Evolutionary conservation across 176 grass and related monocot genomes (phyloP).

Genomic region (Ampelocalamus luodianensis): DNA sequence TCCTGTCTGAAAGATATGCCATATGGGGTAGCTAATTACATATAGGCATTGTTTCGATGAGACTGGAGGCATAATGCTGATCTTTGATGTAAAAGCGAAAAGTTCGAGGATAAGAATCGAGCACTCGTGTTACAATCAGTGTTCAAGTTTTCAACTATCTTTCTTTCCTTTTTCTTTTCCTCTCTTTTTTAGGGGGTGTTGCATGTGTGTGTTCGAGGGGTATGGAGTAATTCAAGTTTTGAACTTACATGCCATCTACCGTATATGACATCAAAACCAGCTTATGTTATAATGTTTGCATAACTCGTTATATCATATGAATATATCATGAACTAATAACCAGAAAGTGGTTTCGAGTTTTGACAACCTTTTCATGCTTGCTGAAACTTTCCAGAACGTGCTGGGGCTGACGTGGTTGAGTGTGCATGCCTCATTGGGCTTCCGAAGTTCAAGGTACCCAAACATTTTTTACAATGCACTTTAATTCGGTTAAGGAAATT

Average conservation of each 20-base stretch:
- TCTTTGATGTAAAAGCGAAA: conserved; percentile 38
- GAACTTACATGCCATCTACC: neutral
- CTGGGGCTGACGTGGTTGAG: conserved; percentile 82
- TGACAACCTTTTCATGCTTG: conserved; percentile 29
- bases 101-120: conserved; percentile 18
- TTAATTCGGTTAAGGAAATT: neutral
- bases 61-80: conserved; percentile 39
- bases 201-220: neutral
- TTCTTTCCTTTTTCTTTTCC: neutral
- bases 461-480: conserved; percentile 20
- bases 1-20: conserved; percentile 48
- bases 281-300: neutral
- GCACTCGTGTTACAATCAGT: neutral
- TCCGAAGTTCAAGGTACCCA: conserved; percentile 85
- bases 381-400: conserved; percentile 70
- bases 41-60: conserved; percentile 38
- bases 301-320: conserved; percentile 9
- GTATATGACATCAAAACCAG: neutral
- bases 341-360: conserved; percentile 6
- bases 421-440: conserved; percentile 91
- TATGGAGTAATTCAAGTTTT: neutral
- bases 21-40: conserved; percentile 50
- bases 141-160: neutral
- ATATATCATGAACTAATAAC: conserved; percentile 9
- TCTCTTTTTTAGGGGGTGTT: neutral